Evolutionary conservation across 805 yeast species (phyloP), one percentile per base, ranked within the genome.

Genomic region (Candida cerambycidarum): DNA sequence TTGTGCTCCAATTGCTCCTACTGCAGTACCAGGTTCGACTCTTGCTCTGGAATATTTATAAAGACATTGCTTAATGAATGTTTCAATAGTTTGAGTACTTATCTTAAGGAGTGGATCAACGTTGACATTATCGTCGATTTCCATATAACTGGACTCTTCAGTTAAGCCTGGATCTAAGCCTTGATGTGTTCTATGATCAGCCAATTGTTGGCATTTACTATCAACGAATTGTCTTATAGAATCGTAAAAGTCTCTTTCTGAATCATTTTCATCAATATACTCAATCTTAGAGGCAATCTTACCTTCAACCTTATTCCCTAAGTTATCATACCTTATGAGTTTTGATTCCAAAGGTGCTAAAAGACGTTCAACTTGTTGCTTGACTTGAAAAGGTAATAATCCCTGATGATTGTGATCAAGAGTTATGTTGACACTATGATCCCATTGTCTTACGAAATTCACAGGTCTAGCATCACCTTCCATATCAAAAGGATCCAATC

Each of bases 11-110:
- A 93, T 90, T 18, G 99, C 98, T 52, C 99, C 99, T 42, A 93
- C 98, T 2, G 99, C 99, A 3, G 99, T 93, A 48, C 98, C 99
- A 1, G 99, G 99, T 63, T 93, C 99, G 13, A 93, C 97, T 66
- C 83, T 83, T 6, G 99, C 97, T 52, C 84, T 76, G 42, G 80
- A 80, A 58, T 93, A 93, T 66, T 93, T 93, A 53, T 71, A 69
- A 46, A 92, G 73, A 53, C 97, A 86, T 54, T 85, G 78, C 37
- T 78, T 75, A 57, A 93, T 69, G 65, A 93, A 93, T 51, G 73
- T 77, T 12, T 62, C 63, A 13, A 93, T 77, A 49, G 83, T 72
- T 14, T 60, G 58, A 31, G 75, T 71, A 1, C 95, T 76, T 33
- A 93, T 80, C 57, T 85, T 83, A 50, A 77, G 67, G 24, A 86